Conservation (phyloP, 108 stramenopile genomes). For the Skeletonema costatum region DNA sequence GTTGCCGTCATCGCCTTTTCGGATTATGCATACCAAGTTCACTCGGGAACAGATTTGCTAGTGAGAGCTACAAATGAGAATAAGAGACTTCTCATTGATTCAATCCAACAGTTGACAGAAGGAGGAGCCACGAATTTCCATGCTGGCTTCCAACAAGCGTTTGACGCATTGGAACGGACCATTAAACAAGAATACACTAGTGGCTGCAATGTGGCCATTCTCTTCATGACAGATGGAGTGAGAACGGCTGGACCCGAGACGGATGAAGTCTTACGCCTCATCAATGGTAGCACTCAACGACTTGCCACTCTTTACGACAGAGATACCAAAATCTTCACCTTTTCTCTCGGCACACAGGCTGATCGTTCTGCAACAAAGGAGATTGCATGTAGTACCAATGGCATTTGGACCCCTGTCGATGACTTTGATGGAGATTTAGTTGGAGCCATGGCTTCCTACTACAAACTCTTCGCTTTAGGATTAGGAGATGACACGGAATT, state of each 20-base stretch:
- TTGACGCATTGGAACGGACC: constrained; percentile 21
- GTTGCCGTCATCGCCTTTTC: constrained; percentile 50
- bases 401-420: constrained; percentile 50
- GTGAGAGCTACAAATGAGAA: constrained; percentile 45
- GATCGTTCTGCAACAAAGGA: constrained; percentile 33
- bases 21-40: neutral
- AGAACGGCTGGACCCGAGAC: constrained; percentile 9
- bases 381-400: constrained; percentile 51
- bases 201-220: constrained; percentile 32
- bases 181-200: constrained; percentile 24
- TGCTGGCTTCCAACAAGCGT: constrained; percentile 35
- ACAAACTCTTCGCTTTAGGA: constrained; percentile 57
- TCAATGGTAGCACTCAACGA: constrained; percentile 10
- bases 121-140: constrained; percentile 41
- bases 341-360: constrained; percentile 40
- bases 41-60: neutral
- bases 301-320: constrained; percentile 12
- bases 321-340: constrained; percentile 49
- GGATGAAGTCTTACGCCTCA: constrained; percentile 28
- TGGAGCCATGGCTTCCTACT: constrained; percentile 54
- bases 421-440: constrained; percentile 34
- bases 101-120: constrained; percentile 9
- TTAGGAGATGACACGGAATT: constrained; percentile 55
- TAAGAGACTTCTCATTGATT: constrained; percentile 20
- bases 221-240: constrained; percentile 57